Conservation (phyloP, 192 early-diverging fungal species). For the Coemansia sp. region DNA sequence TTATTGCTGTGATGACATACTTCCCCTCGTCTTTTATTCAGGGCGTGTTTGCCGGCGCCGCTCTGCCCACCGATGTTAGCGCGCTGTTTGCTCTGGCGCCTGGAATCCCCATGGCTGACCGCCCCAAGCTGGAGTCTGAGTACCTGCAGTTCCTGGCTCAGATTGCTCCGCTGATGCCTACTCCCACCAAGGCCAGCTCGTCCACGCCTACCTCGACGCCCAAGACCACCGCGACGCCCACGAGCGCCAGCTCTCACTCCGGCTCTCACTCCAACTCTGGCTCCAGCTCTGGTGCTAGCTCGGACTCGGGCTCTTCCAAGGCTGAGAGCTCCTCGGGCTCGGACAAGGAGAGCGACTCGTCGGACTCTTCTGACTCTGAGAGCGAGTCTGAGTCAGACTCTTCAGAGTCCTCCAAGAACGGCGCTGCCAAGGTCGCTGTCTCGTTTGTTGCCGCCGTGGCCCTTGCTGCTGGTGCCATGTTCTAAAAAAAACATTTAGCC, state of each 20-base stretch:
- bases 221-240: not conserved
- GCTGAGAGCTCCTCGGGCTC: not conserved
- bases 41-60: conserved; percentile 23
- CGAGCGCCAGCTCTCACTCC: not conserved
- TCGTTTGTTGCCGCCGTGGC: conserved; percentile 22
- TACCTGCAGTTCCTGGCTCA: conserved; percentile 35
- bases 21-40: conserved; percentile 26
- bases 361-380: not conserved
- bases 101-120: conserved; percentile 11
- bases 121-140: conserved; percentile 22
- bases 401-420: not conserved
- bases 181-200: conserved; percentile 1
- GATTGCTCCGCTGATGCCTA: conserved; percentile 18
- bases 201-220: not conserved
- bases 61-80: conserved; percentile 29
- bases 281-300: not conserved
- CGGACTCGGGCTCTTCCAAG: not conserved
- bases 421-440: conserved; percentile 17
- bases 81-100: conserved; percentile 26
- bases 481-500: conserved; percentile 19
- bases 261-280: not conserved
- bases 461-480: conserved; percentile 26
- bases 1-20: conserved; percentile 27
- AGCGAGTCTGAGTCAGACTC: not conserved
- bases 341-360: not conserved